Percentiles rank a stretch among this genome's conserved stretches.
Evolutionary conservation across 2,329 filamentous ascomycete genomes (phyloP).

Genomic region (Cucurbitaria berberidis): DNA sequence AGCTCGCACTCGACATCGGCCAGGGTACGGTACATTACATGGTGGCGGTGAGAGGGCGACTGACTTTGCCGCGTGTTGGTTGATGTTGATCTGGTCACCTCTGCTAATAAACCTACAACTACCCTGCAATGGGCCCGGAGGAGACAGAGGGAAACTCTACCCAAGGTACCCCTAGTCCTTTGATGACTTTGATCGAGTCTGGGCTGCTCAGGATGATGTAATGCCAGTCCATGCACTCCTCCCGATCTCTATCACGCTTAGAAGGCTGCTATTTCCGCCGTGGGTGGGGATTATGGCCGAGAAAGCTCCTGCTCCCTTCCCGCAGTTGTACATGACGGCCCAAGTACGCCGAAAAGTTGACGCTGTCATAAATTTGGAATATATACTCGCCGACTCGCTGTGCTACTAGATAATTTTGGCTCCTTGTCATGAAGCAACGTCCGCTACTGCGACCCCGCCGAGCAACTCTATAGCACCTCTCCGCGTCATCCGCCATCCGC

Average conservation of each 20-base stretch:
- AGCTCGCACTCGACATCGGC: constrained; percentile 7
- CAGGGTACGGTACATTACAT: constrained; percentile 2
- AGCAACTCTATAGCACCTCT: constrained; percentile 6
- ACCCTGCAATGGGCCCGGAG: constrained; percentile 23
- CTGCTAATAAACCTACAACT: too few relatives aligned
- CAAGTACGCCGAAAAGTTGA: constrained; percentile 1
- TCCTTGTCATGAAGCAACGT: background rate
- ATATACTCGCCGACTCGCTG: background rate
- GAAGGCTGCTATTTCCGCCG: constrained; percentile 19
- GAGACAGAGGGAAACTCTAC: constrained; percentile 19
- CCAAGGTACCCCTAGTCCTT: constrained; percentile 23
- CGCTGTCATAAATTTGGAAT: background rate
- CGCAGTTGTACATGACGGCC: background rate
- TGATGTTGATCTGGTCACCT: too few relatives aligned
- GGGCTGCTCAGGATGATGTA: constrained; percentile 35
- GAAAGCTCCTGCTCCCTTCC: constrained; percentile 3
- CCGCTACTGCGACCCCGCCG: constrained; percentile 28
- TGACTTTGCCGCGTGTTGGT: too few relatives aligned
- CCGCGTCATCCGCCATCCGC: constrained; percentile 41
- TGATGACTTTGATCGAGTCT: constrained; percentile 21
- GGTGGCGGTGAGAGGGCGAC: background rate
- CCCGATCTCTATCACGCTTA: constrained; percentile 16
- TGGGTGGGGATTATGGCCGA: constrained; percentile 17
- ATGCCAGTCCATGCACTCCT: constrained; percentile 26
- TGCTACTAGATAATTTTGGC: background rate